These are phyloP conservation scores for Xylaria sp. DNA, from an alignment of 2,329 filamentous ascomycete species.

Conservation along the genomic window DNA sequence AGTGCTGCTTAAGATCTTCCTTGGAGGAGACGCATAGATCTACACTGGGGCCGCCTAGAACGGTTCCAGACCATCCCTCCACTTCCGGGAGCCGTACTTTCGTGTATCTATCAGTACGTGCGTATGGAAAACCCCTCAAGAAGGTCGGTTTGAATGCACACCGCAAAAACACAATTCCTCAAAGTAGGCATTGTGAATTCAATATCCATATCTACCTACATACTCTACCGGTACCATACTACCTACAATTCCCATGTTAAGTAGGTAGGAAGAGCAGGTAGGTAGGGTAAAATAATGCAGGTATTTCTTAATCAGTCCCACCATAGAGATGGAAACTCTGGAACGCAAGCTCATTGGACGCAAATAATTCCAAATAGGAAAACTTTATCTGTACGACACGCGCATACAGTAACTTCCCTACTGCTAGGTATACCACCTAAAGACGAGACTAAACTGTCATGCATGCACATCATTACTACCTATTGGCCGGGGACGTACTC, in stretches of 20 bases:
- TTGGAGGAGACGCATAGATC: neutral
- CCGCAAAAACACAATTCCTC: constrained; percentile 2
- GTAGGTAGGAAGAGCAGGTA: neutral
- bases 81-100: neutral
- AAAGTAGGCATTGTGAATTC: neutral
- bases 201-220: neutral
- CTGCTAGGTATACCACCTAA: too few species aligned
- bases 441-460: too few species aligned
- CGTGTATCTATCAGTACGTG: too few species aligned
- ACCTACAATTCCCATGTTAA: neutral
- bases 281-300: neutral
- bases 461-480: too few species aligned
- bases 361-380: constrained; percentile 29
- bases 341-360: constrained; percentile 21
- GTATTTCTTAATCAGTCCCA: neutral
- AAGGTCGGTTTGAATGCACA: constrained; percentile 1
- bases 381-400: constrained; percentile 34
- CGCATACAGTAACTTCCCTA: too few species aligned
- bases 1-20: neutral
- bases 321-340: neutral
- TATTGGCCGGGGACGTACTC: neutral
- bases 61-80: neutral
- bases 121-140: constrained; percentile 1
- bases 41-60: neutral
- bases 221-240: too few species aligned